These are phyloP conservation scores for Eleusine coracana DNA, from an alignment of 176 grass and related monocot species.

Conservation along the genomic window DNA sequence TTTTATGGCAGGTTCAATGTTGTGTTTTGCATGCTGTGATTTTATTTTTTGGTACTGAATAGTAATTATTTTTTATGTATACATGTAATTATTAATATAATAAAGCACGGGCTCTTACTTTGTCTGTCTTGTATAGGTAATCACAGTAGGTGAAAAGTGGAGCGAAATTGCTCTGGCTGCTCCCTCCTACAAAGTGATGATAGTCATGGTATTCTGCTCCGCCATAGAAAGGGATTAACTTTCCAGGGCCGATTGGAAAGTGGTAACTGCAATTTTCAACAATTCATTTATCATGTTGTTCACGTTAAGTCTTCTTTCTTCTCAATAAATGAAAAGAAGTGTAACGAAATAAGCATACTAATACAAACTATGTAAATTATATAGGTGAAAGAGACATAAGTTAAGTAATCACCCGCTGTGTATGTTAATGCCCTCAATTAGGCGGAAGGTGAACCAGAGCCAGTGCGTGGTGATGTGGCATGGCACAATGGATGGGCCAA, in stretches of 20 bases:
- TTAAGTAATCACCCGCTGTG: background rate
- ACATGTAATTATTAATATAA: background rate
- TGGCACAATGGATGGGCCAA: background rate
- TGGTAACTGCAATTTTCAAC: conserved; percentile 29
- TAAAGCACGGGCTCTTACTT: conserved; percentile 18
- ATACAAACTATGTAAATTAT: background rate
- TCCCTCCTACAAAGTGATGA: conserved; percentile 23
- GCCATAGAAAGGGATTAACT: conserved; percentile 22
- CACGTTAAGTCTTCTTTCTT: no score
- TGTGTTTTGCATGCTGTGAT: background rate
- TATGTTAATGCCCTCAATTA: background rate
- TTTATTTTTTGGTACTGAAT: background rate
- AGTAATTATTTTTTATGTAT: background rate
- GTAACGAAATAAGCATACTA: background rate
- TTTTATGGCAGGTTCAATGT: background rate
- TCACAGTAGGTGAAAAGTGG: conserved; percentile 40
- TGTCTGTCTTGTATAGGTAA: conserved; percentile 26
- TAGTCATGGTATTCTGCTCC: conserved; percentile 30
- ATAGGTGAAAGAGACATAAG: background rate
- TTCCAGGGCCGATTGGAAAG: conserved; percentile 17
- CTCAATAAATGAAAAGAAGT: background rate
- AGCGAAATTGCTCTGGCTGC: conserved; percentile 25
- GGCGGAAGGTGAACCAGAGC: background rate
- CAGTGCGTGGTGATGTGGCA: background rate
- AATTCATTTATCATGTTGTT: background rate